Evolutionary conservation across 805 yeast species (phyloP).

Genomic region (Wickerhamomyces canadensis): DNA sequence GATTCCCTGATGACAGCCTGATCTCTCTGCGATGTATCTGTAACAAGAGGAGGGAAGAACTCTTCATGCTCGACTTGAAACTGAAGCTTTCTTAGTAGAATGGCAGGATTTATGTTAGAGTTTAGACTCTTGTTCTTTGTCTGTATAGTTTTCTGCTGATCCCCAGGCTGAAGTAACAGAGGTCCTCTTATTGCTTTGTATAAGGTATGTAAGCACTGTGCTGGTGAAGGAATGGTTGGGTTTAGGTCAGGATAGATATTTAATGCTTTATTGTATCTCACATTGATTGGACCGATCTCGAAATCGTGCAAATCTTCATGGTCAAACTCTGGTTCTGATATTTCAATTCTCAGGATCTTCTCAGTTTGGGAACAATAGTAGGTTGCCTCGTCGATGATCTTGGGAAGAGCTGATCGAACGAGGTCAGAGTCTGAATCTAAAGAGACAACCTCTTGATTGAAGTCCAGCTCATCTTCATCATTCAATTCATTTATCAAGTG

Average conservation of each 20-base stretch:
- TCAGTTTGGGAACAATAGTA: slow-evolving; percentile 41
- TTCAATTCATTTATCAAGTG: slow-evolving; percentile 23
- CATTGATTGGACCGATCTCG: slow-evolving; percentile 42
- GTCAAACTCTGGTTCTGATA: slow-evolving; percentile 46
- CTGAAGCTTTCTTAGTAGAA: slow-evolving; percentile 42
- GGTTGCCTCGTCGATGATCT: slow-evolving; percentile 39
- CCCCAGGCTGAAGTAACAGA: slow-evolving; percentile 36
- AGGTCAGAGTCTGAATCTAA: slow-evolving; percentile 7
- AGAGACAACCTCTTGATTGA: slow-evolving; percentile 12
- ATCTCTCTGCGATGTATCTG: slow-evolving; percentile 25
- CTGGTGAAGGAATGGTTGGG: slow-evolving; percentile 41
- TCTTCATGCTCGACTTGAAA: slow-evolving; percentile 34
- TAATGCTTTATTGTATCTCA: slow-evolving; percentile 40
- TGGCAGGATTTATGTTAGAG: slow-evolving; percentile 49
- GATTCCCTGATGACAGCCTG: slow-evolving; percentile 38
- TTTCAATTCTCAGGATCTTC: slow-evolving; percentile 45
- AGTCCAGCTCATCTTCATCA: slow-evolving; percentile 27
- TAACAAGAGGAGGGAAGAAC: slow-evolving; percentile 45
- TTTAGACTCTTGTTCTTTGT: slow-evolving; percentile 45
- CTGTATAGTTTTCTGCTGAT: slow-evolving; percentile 50
- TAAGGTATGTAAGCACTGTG: slow-evolving; percentile 55
- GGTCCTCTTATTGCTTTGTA: slow-evolving; percentile 67
- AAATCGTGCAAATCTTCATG: slow-evolving; percentile 41
- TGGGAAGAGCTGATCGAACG: slow-evolving; percentile 26
- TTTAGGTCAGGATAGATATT: slow-evolving; percentile 21